Conservation (phyloP, 2,329 filamentous ascomycete species). For the Penicillium sp. region DNA sequence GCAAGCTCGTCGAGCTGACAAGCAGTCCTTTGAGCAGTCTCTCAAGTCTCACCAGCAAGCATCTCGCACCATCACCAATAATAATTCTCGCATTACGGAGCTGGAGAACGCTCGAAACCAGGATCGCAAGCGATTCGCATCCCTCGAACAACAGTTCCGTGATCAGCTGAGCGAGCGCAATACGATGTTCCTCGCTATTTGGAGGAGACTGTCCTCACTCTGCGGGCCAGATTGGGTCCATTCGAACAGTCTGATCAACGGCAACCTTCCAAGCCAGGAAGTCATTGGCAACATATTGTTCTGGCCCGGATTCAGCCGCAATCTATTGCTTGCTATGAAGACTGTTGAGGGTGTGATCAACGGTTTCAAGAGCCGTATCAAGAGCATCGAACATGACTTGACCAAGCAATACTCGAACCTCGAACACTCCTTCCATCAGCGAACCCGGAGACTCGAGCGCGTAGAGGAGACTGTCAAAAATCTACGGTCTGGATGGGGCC, state of each 20-base stretch:
- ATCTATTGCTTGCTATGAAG: conserved; percentile 80
- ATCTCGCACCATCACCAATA: conserved; percentile 76
- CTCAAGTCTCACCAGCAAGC: conserved; percentile 84
- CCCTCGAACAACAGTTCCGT: conserved; percentile 73
- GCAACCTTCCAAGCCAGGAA: conserved; percentile 78
- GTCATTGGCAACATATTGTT: conserved; percentile 75
- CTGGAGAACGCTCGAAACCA: conserved; percentile 73
- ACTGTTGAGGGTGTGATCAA: conserved; percentile 75
- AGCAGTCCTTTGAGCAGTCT: conserved; percentile 79
- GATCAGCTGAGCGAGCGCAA: conserved; percentile 89
- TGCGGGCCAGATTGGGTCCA: conserved; percentile 92
- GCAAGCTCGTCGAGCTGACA: conserved; percentile 76
- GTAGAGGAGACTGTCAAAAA: conserved; percentile 75
- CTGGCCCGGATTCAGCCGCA: conserved; percentile 78
- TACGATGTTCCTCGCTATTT: conserved; percentile 77
- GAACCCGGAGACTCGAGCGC: conserved; percentile 79
- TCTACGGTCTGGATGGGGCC: conserved; percentile 37
- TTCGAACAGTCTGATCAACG: conserved; percentile 81
- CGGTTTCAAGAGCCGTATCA: conserved; percentile 74
- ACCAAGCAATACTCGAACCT: conserved; percentile 84
- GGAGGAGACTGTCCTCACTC: conserved; percentile 79
- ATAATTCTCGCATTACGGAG: conserved; percentile 78
- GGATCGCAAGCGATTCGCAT: conserved; percentile 70
- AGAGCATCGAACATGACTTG: conserved; percentile 81
- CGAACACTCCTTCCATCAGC: conserved; percentile 72